Evolutionary conservation across 345 rosid species (phyloP), one percentile per base, ranked within the genome.

Genomic region (Aurinia saxatilis): DNA sequence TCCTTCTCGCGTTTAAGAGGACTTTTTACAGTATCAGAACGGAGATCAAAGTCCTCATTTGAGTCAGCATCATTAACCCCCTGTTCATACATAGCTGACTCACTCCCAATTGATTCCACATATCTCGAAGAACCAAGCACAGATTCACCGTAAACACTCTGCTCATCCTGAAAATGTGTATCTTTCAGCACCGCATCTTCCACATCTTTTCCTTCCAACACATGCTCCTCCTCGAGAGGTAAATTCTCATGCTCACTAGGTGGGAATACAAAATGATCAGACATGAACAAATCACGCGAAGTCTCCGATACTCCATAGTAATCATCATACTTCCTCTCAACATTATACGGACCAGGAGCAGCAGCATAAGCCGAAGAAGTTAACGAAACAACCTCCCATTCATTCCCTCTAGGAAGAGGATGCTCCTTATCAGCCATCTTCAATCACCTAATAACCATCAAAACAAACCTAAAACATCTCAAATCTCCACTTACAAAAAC

Each of bases 321-420:
- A 50, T 66, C 57, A 66, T 73, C 73, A 29, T 29, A 74, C 69
- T 69, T 67, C 2, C 61, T 75, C 10, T 75, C 82, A 54, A 67
- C 69, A 34, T 79, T 82, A 39, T 59, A 51, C 0, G 97, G 86
- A 78, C 95, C 82, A 40, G 98, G 91, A 72, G 93, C 73, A 66
- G 98, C 95, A 70, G 89, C 93, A 66, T 95, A 95, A 16, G 98
- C 70, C 8, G 99, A 95, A 53, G 95, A 93, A 19, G 99, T 88
- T 16, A 95, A 88, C 1, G 95, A 83, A 6, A 95, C 93, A 13
- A 95, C 96, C 79, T 95, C 99, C 97, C 97, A 95, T 56, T 90
- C 97, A 48, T 78, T 83, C 58, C 90, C 92, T 15, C 81, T 82
- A 18, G 80, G 76, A 60, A 41, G 72, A 60, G 34, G 54, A 58